phyloP scores from a whole-genome alignment of 2,329 filamentous ascomycete genomes.

The Trichoderma afroharzianum region DNA sequence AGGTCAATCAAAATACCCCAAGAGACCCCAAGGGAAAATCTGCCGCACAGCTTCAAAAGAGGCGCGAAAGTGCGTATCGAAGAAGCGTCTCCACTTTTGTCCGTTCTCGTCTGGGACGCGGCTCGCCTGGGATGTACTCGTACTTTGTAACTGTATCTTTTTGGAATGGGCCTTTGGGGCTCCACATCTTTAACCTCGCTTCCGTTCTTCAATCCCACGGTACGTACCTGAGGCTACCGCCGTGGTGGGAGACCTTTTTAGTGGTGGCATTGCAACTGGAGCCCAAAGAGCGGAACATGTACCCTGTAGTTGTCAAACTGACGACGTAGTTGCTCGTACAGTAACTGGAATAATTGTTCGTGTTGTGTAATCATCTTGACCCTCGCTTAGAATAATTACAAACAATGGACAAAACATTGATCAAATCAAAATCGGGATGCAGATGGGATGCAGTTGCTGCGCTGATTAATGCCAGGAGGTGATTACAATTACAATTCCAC shows the following conservation, averaged over 20 bases:
- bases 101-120: background rate
- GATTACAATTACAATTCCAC: background rate
- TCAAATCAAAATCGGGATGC: background rate
- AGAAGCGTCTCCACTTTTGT: conserved; percentile 1
- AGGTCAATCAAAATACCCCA: background rate
- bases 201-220: background rate
- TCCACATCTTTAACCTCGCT: background rate
- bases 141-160: background rate
- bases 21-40: background rate
- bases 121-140: background rate
- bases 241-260: background rate
- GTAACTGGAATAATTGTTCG: background rate
- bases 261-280: background rate
- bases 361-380: background rate
- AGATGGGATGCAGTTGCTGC: background rate
- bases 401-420: background rate
- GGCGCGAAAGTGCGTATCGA: background rate
- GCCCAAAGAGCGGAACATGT: background rate
- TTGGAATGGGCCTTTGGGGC: background rate
- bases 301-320: background rate
- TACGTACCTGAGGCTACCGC: background rate
- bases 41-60: background rate
- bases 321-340: background rate
- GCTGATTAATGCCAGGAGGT: background rate
- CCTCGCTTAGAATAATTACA: background rate